Evolutionary conservation across 148 eudicot species (phyloP).

Genomic region (Silene latifolia): DNA sequence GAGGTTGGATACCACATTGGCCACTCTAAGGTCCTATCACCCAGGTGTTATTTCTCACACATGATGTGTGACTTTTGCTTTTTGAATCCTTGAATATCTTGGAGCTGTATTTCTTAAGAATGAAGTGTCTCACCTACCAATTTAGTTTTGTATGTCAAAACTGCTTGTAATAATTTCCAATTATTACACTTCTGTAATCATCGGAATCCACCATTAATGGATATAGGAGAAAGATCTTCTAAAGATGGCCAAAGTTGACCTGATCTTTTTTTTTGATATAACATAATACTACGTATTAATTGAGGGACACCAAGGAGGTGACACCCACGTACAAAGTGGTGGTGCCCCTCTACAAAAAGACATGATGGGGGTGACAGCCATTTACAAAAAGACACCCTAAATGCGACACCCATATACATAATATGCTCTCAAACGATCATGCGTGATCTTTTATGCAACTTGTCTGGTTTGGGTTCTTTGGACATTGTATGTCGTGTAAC

Average conservation of each 20-base stretch:
- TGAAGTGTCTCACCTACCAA: not conserved
- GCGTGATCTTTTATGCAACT: not conserved
- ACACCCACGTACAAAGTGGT: too few relatives aligned
- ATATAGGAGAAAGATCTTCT: not conserved
- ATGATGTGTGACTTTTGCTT: constrained; percentile 6
- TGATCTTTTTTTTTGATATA: not conserved
- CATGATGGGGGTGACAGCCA: too few relatives aligned
- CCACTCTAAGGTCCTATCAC: constrained; percentile 69
- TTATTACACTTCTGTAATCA: not conserved
- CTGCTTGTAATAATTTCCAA: not conserved
- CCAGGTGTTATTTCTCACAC: constrained; percentile 44
- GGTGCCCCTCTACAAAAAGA: too few relatives aligned
- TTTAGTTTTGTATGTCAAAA: not conserved
- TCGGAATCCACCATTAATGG: not conserved
- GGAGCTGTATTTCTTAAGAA: not conserved
- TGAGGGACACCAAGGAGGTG: too few relatives aligned
- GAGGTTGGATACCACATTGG: constrained; percentile 99
- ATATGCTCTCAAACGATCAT: too few relatives aligned
- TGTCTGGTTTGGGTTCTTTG: constrained; percentile 5
- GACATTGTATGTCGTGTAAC: constrained; percentile 6
- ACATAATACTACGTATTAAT: too few relatives aligned
- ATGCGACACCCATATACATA: too few relatives aligned
- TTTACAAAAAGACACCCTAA: too few relatives aligned
- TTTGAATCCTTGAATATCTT: not conserved
- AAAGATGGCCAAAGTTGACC: constrained; percentile 3